phyloP scores from a whole-genome alignment of 352 stramenopile genomes.

The Thalassiosira livingstoniorum region DNA sequence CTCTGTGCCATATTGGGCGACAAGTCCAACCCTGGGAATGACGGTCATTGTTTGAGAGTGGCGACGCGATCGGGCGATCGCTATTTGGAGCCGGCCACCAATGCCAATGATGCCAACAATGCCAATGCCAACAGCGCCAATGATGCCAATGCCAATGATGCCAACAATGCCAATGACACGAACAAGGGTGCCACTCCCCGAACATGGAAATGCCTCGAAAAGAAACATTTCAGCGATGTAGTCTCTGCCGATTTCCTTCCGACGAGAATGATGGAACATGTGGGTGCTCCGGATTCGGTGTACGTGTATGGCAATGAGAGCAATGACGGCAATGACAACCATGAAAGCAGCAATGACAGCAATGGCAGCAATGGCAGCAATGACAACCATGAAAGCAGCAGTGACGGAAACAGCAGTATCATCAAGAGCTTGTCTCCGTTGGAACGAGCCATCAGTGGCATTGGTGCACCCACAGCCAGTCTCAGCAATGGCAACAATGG shows the following conservation, averaged over 20 bases:
- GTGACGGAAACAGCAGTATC: not conserved
- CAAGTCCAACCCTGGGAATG: slow-evolving; percentile 60
- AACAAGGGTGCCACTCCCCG: slow-evolving; percentile 9
- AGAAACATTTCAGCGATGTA: slow-evolving; percentile 58
- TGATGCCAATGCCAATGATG: not conserved
- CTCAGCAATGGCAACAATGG: too few relatives aligned
- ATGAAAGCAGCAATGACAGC: not conserved
- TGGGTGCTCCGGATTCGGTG: slow-evolving; percentile 58
- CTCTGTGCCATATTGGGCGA: slow-evolving; percentile 60
- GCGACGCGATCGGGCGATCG: slow-evolving; percentile 47
- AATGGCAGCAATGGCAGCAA: not conserved
- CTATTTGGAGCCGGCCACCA: slow-evolving; percentile 28
- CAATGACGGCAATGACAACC: not conserved
- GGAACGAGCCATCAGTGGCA: slow-evolving; percentile 56
- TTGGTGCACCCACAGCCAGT: slow-evolving; percentile 20
- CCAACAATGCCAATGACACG: not conserved
- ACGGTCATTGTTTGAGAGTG: slow-evolving; percentile 45
- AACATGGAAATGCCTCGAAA: slow-evolving; percentile 58
- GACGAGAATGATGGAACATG: slow-evolving; percentile 45
- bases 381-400: not conserved
- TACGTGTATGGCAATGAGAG: slow-evolving; percentile 53
- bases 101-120: not conserved
- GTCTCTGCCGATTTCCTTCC: slow-evolving; percentile 56
- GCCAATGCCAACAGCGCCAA: not conserved
- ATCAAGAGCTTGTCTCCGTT: slow-evolving; percentile 17